Conservation (phyloP, 257 asterid species). For the Jacaranda copaia region DNA sequence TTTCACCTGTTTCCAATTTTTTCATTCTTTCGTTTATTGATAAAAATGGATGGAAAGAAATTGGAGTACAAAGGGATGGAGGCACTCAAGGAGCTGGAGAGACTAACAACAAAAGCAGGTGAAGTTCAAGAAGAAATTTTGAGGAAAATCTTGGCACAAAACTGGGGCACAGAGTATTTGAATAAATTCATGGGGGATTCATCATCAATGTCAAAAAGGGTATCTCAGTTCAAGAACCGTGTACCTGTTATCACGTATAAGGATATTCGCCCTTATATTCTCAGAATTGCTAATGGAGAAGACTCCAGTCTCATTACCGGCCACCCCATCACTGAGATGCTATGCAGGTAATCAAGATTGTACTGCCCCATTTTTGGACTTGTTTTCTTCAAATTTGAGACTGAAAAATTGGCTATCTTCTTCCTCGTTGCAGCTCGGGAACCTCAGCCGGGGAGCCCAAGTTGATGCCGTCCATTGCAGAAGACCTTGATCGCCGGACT, state of each 20-base stretch:
- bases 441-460: slow-evolving; percentile 86
- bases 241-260: slow-evolving; percentile 65
- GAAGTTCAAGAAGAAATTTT: slow-evolving; percentile 66
- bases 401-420: neutral
- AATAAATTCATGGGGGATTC: slow-evolving; percentile 49
- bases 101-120: slow-evolving; percentile 55
- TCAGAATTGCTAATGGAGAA: slow-evolving; percentile 72
- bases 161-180: slow-evolving; percentile 63
- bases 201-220: slow-evolving; percentile 31
- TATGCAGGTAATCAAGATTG: slow-evolving; percentile 58
- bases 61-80: slow-evolving; percentile 75
- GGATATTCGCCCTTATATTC: slow-evolving; percentile 70
- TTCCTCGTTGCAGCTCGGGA: slow-evolving; percentile 63
- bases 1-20: neutral
- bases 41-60: slow-evolving; percentile 70
- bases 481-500: slow-evolving; percentile 81
- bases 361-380: neutral
- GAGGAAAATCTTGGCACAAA: slow-evolving; percentile 56
- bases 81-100: slow-evolving; percentile 68
- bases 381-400: neutral
- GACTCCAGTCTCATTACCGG: slow-evolving; percentile 58
- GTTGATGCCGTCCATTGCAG: slow-evolving; percentile 80
- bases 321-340: slow-evolving; percentile 73
- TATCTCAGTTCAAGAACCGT: slow-evolving; percentile 50
- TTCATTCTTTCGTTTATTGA: neutral